Conservation (phyloP, 2,329 filamentous ascomycete species). For the Fusarium sp. region DNA sequence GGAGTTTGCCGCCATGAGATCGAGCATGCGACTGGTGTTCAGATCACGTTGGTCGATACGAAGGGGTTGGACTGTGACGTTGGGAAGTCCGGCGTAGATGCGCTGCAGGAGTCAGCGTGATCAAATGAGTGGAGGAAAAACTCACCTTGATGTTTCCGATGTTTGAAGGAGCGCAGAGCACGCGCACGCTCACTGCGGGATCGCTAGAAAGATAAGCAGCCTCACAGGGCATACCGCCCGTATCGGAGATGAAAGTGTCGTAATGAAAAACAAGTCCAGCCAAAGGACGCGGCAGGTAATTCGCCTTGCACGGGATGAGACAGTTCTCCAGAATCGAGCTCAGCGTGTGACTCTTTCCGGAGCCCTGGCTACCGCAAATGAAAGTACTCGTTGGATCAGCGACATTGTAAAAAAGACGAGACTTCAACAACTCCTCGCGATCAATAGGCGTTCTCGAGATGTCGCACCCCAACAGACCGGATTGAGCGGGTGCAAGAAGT, state of each 20-base stretch:
- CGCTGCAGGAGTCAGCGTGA: not conserved
- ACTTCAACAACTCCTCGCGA: not conserved
- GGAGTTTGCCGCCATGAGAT: not conserved
- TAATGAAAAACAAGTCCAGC: not conserved
- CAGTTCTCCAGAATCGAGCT: not conserved
- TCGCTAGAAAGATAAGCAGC: not conserved
- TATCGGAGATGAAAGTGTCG: not conserved
- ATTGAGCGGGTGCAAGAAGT: not conserved
- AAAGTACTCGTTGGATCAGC: not conserved
- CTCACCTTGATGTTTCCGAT: not conserved
- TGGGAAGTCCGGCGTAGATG: not conserved
- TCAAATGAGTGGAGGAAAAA: no score
- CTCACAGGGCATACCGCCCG: not conserved
- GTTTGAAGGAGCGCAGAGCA: not conserved
- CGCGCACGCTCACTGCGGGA: not conserved
- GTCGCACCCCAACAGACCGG: not conserved
- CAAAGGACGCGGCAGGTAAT: not conserved
- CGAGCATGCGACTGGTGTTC: not conserved
- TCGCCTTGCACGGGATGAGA: not conserved
- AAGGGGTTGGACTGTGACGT: not conserved
- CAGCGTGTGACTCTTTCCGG: not conserved
- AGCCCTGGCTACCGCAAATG: slow-evolving; percentile 3
- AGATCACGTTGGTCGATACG: not conserved
- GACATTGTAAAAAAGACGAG: not conserved
- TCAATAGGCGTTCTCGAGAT: fast-evolving